Evolutionary conservation across 306 rosid genomes (phyloP).

Genomic region (Cicer pinnatifidum): DNA sequence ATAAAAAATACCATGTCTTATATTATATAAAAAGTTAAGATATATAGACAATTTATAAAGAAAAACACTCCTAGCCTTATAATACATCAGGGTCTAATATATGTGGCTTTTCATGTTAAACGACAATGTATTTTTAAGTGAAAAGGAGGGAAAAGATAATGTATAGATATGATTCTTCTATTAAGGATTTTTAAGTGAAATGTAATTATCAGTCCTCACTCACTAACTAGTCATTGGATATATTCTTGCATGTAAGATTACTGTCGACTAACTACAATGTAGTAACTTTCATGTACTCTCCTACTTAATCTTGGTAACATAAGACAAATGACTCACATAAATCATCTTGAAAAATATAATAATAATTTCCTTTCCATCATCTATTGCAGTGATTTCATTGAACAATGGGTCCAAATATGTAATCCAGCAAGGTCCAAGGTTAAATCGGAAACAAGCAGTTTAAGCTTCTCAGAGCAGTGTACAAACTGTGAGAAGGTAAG

Average conservation of each 20-base stretch:
- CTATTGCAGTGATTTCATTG: conserved; percentile 79
- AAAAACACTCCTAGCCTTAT: too few relatives aligned
- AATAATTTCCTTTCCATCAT: background rate
- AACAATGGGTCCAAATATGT: conserved; percentile 90
- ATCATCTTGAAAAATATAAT: background rate
- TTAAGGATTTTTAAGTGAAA: background rate
- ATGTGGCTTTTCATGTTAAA: conserved; percentile 24
- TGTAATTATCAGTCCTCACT: background rate
- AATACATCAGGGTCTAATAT: too few relatives aligned
- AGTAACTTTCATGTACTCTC: too few relatives aligned
- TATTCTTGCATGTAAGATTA: conserved; percentile 1
- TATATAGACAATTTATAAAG: too few relatives aligned
- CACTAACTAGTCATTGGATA: conserved; percentile 16
- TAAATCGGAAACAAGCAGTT: conserved; percentile 43
- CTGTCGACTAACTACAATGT: too few relatives aligned
- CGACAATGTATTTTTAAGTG: background rate
- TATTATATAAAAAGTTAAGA: too few relatives aligned
- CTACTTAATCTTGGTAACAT: background rate
- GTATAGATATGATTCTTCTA: background rate
- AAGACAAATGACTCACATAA: conserved; percentile 10
- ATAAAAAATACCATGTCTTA: too few relatives aligned
- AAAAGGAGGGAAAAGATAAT: background rate
- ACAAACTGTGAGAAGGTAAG: conserved; percentile 82
- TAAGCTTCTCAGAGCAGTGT: conserved; percentile 74
- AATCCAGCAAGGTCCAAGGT: conserved; percentile 69